Evolutionary conservation across 148 eudicot genomes (phyloP).

Genomic region (Nepenthes gracilis): DNA sequence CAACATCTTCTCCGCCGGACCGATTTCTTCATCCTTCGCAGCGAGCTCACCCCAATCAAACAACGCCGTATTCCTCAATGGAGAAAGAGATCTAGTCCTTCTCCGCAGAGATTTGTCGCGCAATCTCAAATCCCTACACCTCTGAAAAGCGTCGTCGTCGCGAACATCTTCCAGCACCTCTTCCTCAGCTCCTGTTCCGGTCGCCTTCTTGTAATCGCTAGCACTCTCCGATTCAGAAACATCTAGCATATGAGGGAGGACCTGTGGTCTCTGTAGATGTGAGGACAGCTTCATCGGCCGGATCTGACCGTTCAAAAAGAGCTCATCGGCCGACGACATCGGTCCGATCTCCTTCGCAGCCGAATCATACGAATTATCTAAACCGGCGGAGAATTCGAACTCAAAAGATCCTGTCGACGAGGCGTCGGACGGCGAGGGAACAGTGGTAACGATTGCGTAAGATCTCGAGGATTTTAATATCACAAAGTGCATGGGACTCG

Average conservation of each 20-base stretch:
- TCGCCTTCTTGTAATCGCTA: no score
- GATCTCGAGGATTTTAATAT: conserved; percentile 20
- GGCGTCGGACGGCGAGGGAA: conserved; percentile 11
- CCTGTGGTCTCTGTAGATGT: conserved; percentile 57
- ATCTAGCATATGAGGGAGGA: conserved; percentile 20
- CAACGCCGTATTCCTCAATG: conserved; percentile 35
- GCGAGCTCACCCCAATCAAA: conserved; percentile 21
- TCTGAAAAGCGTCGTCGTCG: conserved; percentile 9
- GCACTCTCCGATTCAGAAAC: conserved; percentile 9
- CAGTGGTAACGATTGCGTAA: neutral
- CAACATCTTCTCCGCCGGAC: neutral
- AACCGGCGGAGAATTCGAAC: conserved; percentile 35
- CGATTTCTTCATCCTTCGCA: conserved; percentile 1
- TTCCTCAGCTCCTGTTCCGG: no score
- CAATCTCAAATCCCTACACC: conserved; percentile 32
- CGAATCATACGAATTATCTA: neutral
- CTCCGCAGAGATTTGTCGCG: conserved; percentile 53
- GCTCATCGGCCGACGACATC: conserved; percentile 22
- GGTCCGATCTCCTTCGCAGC: conserved; percentile 9
- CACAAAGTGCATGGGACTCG: conserved; percentile 71
- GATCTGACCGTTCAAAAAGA: conserved; percentile 43
- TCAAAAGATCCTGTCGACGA: conserved; percentile 22
- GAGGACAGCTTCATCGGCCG: conserved; percentile 67
- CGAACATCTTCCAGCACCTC: neutral
- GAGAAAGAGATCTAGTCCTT: conserved; percentile 76